These are phyloP conservation scores for Tetracladium setigerum DNA, from an alignment of 495 filamentous ascomycete genomes.

Conservation along the genomic window DNA sequence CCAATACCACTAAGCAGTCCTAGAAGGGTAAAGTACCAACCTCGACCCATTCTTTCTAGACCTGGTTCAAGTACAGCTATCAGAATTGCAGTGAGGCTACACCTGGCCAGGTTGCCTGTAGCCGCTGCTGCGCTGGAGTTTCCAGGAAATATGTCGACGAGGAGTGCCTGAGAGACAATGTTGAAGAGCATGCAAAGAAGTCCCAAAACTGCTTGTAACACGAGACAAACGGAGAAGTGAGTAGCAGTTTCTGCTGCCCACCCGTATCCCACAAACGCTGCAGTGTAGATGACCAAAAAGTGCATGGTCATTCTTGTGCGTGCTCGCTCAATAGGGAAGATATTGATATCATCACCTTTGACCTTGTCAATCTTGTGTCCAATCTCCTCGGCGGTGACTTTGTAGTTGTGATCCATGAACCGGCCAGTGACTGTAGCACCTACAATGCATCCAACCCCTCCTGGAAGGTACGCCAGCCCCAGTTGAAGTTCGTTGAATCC, in stretches of 20 bases:
- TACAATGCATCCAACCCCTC: constrained; percentile 21
- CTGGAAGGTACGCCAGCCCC: constrained; percentile 28
- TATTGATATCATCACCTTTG: constrained; percentile 2
- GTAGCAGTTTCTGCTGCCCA: constrained; percentile 12
- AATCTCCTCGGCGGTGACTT: constrained; percentile 6
- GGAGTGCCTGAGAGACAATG: constrained; percentile 9
- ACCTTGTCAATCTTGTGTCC: constrained; percentile 6
- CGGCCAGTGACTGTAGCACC: constrained; percentile 20
- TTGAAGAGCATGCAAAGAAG: constrained; percentile 1
- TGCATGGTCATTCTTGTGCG: constrained; percentile 6
- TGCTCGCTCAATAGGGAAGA: constrained; percentile 24
- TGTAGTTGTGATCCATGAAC: constrained; percentile 22
- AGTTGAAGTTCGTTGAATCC: constrained; percentile 41
- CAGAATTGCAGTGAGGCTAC: constrained; percentile 14
- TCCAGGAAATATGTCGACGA: constrained; percentile 20
- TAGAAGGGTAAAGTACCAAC: constrained; percentile 21
- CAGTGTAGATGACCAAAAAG: not conserved
- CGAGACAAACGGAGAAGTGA: constrained; percentile 9
- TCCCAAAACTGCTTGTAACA: constrained; percentile 17
- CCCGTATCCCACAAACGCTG: not conserved
- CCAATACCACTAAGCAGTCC: constrained; percentile 6
- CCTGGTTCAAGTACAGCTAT: constrained; percentile 19
- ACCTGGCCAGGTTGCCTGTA: constrained; percentile 14
- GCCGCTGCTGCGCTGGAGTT: constrained; percentile 20
- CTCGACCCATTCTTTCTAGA: constrained; percentile 12